Base-by-base conservation (phyloP, 163 green algal genomes). In the Scenedesmus sp. region DNA sequence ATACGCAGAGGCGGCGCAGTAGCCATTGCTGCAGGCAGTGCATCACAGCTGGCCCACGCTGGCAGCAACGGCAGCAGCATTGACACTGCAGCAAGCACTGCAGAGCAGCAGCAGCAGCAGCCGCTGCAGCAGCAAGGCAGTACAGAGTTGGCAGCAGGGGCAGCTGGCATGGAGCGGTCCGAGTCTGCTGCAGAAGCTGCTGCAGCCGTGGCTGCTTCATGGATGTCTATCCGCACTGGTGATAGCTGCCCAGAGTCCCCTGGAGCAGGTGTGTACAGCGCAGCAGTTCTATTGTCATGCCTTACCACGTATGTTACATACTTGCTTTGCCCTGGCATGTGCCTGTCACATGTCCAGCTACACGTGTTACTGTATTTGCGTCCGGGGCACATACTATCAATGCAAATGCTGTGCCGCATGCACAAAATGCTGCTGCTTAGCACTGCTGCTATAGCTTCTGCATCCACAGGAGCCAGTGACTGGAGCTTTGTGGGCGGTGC, bases 201-300 rank as follows among this genome's bases (percentile, higher is more conserved):
- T 81, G 84, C 84, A 81, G 83, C 83, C 52, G 70, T 79, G 70
- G 70, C 70, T 46, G 70, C 70, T 79, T 79, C 70, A 6, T 79
- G 70, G 70, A 79, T 79, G 70, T 79, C 5, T 2, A 79, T 79
- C 5, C 70, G 70, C 70, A 79, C 70, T 52, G 81, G 81, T 13
- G 81, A 54, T 54, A 85, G 81, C 54, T 64, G 70, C 23, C 70
- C 70, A 52, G 70, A 79, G 23, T 79, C 70, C 23, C 70, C 70
- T 79, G 70, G 12, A 79, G 70, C 70, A 79, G 70, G 70, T 79
- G 23, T 52, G 70, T 18, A 6, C 16, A 79, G 20, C 52, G 70
- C 62, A 18, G 62, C 62, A 73, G 62, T 13, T 18, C 59, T 64
- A 10, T 0, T 64, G 59, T 64, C 34, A 46, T 46, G 34, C 34